Evolutionary conservation across 2,329 filamentous ascomycete species (phyloP).

Genomic region (Pleurostoma richardsiae): DNA sequence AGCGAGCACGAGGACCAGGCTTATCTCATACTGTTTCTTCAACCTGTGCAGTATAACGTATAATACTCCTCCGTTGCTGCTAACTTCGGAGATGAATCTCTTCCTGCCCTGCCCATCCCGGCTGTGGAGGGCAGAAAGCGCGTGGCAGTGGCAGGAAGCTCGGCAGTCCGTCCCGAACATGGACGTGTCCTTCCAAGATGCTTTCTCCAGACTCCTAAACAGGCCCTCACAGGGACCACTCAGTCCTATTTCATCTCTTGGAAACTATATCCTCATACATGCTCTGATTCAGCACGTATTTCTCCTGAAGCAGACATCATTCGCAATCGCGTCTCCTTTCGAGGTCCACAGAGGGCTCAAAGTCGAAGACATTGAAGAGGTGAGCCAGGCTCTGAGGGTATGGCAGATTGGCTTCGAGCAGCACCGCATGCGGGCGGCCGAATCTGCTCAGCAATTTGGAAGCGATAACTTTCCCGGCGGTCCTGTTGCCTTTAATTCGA

Average conservation of each 20-base stretch:
- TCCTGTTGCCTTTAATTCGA: constrained; percentile 63
- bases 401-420: constrained; percentile 57
- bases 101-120: constrained; percentile 48
- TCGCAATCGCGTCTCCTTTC: constrained; percentile 42
- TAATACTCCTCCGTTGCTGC: constrained; percentile 50
- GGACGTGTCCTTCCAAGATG: constrained; percentile 52
- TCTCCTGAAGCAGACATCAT: constrained; percentile 58
- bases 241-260: constrained; percentile 51
- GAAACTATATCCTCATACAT: constrained; percentile 68
- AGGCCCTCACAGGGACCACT: constrained; percentile 43
- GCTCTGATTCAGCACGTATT: constrained; percentile 70
- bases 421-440: constrained; percentile 43
- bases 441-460: constrained; percentile 37
- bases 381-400: constrained; percentile 48
- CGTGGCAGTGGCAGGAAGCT: constrained; percentile 57
- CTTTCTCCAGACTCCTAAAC: constrained; percentile 49
- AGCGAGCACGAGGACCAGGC: constrained; percentile 51
- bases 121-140: constrained; percentile 51
- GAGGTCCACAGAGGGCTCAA: constrained; percentile 45
- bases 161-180: constrained; percentile 43
- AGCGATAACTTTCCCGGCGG: constrained; percentile 50
- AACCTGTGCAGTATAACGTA: constrained; percentile 59
- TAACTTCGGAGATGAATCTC: constrained; percentile 56
- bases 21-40: constrained; percentile 58
- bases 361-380: constrained; percentile 51